Evolutionary conservation across 345 rosid species (phyloP), one percentile per base, ranked within the genome.

Genomic region (Pistacia vera): DNA sequence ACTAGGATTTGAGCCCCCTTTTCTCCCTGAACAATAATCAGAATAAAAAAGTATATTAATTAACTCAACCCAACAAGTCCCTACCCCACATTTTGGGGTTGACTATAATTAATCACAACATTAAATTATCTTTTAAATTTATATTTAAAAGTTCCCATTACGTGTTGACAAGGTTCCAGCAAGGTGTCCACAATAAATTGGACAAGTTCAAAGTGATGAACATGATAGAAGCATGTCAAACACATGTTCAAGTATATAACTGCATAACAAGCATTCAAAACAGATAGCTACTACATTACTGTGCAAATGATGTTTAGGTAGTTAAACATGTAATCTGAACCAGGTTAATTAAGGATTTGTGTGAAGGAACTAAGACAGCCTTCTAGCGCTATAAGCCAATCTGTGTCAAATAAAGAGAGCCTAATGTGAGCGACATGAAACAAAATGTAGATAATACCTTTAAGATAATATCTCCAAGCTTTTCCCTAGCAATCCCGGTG

Each of bases 391-490:
- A 63, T 63, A 33, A 63, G 63, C 41, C 17, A 28, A 28, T 17
- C 46, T 33, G 9, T 51, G 46, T 51, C 44, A 33, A 63, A 33
- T 33, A 63, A 46, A 63, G 48, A 63, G 6, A 33, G 8, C 57
- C 30, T 69, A 38, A 33, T 3, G 52, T 28, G 30, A 18, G 16
- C 11, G 51, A 63, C 61, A 13, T 35, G 30, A 60, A 62, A 46
- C 35, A 67, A 59, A 70, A 75, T 35, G 33, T 54, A 63, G 22
- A 82, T 73, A 62, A 60, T 82, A 94, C 99, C 98, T 92, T 96
- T 85, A 95, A 78, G 68, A 93, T 77, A 79, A 95, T 91, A 82
- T 95, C 99, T 72, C 99, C 99, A 11, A 93, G 85, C 85, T 93
- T 93, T 41, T 91, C 97, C 78, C 97, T 86, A 20, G 89, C 83